These are phyloP conservation scores for Adansonia grandidieri DNA, from an alignment of 441 rosid species.

Conservation along the genomic window DNA sequence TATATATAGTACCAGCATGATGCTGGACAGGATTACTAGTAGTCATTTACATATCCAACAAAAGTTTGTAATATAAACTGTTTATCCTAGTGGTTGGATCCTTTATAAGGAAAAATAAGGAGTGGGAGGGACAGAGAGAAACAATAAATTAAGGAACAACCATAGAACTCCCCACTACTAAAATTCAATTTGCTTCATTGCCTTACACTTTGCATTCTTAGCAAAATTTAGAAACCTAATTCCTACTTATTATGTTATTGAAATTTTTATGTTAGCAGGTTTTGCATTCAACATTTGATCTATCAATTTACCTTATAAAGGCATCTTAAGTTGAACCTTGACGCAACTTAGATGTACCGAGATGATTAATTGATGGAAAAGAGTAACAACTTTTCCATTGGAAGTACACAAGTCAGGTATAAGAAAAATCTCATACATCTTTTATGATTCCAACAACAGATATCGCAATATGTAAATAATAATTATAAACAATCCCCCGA, in stretches of 20 bases:
- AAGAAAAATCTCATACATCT: background rate
- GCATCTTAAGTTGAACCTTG: background rate
- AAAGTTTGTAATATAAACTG: background rate
- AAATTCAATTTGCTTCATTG: background rate
- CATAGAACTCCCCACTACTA: background rate
- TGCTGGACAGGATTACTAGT: background rate
- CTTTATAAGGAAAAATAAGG: background rate
- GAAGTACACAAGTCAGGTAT: background rate
- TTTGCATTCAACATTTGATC: background rate
- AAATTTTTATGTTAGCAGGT: background rate
- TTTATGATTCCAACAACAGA: background rate
- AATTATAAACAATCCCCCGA: background rate
- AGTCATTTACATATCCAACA: background rate
- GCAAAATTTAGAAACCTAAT: background rate
- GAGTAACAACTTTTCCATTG: background rate
- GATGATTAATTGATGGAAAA: slow-evolving; percentile 1
- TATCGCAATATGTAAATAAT: too few relatives aligned
- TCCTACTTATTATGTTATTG: background rate
- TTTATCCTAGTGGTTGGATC: background rate
- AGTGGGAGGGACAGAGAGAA: background rate
- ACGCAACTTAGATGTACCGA: background rate
- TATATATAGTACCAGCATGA: background rate
- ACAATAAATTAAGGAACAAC: background rate
- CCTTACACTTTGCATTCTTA: background rate
- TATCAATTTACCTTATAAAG: background rate